A percentile compares a stretch with the other conserved stretches of the same genome.
Evolutionary conservation across 2,329 filamentous ascomycete genomes (phyloP).

Genomic region (Cordyceps cicadae): DNA sequence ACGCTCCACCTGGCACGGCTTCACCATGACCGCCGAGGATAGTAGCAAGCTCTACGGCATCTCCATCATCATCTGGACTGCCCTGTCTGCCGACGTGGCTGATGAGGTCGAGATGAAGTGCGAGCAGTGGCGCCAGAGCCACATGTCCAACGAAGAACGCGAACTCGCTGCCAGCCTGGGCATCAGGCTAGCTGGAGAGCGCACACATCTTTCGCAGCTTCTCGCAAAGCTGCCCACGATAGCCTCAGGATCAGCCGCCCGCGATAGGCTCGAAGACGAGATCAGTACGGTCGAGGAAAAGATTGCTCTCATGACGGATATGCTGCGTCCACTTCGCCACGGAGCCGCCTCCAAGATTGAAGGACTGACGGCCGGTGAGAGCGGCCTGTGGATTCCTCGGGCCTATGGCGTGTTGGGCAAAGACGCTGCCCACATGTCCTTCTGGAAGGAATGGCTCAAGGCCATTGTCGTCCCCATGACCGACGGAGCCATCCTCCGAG

Average conservation of each 20-base stretch:
- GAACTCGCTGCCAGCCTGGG: conserved; percentile 89
- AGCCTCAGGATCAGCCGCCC: conserved; percentile 68
- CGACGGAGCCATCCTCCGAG: conserved; percentile 70
- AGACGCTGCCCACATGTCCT: conserved; percentile 73
- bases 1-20: conserved; percentile 96
- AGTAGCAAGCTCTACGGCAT: conserved; percentile 89
- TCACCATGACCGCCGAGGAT: conserved; percentile 93
- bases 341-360: conserved; percentile 96
- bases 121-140: conserved; percentile 73
- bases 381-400: conserved; percentile 88
- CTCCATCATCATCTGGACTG: conserved; percentile 86
- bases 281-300: conserved; percentile 97
- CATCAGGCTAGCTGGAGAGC: conserved; percentile 75
- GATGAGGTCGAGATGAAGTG: conserved; percentile 76
- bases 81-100: conserved; percentile 70
- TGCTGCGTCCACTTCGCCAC: conserved; percentile 84
- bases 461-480: conserved; percentile 94
- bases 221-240: conserved; percentile 74
- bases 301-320: conserved; percentile 92
- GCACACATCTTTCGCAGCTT: conserved; percentile 82
- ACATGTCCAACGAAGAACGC: conserved; percentile 85
- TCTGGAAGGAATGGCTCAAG: conserved; percentile 98
- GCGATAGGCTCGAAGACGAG: conserved; percentile 83
- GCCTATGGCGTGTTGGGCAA: conserved; percentile 88
- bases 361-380: conserved; percentile 88